Conservation (phyloP, 2,329 filamentous ascomycete genomes). For the Chaetomium sp. region DNA sequence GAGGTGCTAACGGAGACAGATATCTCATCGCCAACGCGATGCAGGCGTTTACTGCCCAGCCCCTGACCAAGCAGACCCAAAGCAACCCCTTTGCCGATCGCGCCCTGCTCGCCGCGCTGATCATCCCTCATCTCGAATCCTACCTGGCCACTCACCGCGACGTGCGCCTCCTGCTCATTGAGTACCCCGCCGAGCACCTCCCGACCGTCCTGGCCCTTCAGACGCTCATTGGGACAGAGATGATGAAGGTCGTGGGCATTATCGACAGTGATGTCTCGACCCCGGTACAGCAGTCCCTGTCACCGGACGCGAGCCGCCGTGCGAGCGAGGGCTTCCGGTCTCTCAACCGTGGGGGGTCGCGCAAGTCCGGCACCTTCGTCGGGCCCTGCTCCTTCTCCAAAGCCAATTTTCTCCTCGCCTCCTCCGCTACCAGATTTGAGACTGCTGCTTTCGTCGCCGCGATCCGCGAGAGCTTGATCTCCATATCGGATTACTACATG, state of each 20-base stretch:
- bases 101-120: conserved; percentile 57
- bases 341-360: conserved; percentile 7
- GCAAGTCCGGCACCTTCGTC: conserved; percentile 8
- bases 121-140: conserved; percentile 62
- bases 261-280: conserved; percentile 46
- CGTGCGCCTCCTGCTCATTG: conserved; percentile 59
- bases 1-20: conserved; percentile 41
- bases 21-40: conserved; percentile 64
- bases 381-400: conserved; percentile 46
- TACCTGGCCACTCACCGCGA: conserved; percentile 57
- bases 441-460: conserved; percentile 56
- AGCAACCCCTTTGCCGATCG: conserved; percentile 59
- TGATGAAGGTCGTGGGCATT: conserved; percentile 62
- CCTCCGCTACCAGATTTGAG: conserved; percentile 56
- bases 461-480: conserved; percentile 53
- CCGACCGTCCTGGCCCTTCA: conserved; percentile 60
- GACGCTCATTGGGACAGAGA: conserved; percentile 56
- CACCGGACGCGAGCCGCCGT: conserved; percentile 34
- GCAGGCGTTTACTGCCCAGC: conserved; percentile 58
- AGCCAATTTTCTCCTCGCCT: conserved; percentile 60
- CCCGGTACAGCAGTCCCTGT: conserved; percentile 33
- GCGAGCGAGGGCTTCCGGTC: conserved; percentile 28
- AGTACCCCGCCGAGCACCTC: conserved; percentile 60
- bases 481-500: conserved; percentile 51
- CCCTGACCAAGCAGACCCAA: conserved; percentile 51